Base-by-base conservation (phyloP, 768 basidiomycete genomes). In the Stropharia rugosoannulata region DNA sequence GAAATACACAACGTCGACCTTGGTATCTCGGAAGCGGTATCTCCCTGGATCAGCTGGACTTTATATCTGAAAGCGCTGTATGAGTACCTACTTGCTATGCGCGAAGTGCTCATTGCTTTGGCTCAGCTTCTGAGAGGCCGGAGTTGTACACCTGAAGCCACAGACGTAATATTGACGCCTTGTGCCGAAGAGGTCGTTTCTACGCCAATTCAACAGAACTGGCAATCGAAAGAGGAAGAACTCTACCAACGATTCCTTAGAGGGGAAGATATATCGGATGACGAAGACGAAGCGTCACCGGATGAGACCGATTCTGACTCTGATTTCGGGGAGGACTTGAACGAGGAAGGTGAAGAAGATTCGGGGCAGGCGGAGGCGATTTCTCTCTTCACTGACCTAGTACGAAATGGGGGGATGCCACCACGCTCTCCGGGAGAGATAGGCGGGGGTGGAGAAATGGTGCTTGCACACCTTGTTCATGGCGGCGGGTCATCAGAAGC, bases 191-290 rank as follows among this genome's bases (percentile, higher is more conserved):
- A 32, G 15, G 71, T 74, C 25, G 62, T 64, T 6, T 62, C 57
- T 10, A 71, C 63, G 2, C 68, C 66, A 4, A 70, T 64, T 22
- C 63, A 71, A n/a, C 59, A 52, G 27, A 59, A 61, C 13, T 54
- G 47, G 15, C 58, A 60, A n/a, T 58, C 57, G 42, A 71, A 60
- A 19, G 75, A 76, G 4, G 69, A 64, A 25, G 75, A 76, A 37
- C 55, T 79, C 1, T 89, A 88, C 65, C 67, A 70, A 55, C 73
- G 80, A 32, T 89, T 90, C 61, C 69, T 88, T 57, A 73, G 78
- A 13, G 88, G 85, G 10, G 86, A 88, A 51, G 72, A 71, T 45
- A 73, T 77, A 7, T 73, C 70, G 36, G 75, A 75, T 19, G 78
- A 78, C 16, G 70, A 70, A 8, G 70, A 70, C 68, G 68, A 47